Base-by-base conservation (phyloP, 2,329 filamentous ascomycete species). In the Colletotrichum phormii region DNA sequence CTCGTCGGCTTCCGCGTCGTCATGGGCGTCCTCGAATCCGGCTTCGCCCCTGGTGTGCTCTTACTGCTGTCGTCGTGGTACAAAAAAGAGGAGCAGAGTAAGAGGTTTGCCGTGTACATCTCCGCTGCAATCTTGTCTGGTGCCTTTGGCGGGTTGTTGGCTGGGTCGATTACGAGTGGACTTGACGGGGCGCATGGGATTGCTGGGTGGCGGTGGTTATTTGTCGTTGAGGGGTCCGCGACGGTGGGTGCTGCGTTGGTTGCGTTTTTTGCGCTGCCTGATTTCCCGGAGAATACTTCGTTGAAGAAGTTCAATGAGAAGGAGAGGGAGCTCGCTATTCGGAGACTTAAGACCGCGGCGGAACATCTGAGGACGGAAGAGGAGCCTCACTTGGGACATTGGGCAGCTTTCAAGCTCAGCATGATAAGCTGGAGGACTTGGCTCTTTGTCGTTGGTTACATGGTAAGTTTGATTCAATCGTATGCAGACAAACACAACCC, bases 11-110 rank as follows among this genome's bases (percentile, higher is more conserved):
- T 84, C 51, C 83, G 82, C 75, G 88, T 90, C 75, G 63, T 81
- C 57, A 80, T 92, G 8, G 90, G 90, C 49, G 77, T 91, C 31
- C 86, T 85, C 57, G 91, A 93, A 79, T 82, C 90, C 7, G 90
- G 90, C 2, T 84, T 92, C 0, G 89, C 89, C 67, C 89, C 89
- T 0, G 90, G 89, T 8, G 87, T 93, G 80, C 75, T 89, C 77
- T 68, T 88, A 80, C 90, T 93, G 72, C 84, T 94, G 0, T 91
- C 89, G 0, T 92, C 89, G 73, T 94, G 92, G 92, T 94, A 94
- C 70, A 81, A 81, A 73, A 75, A 76, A 26, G 75, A 75, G 3
- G 80, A 82, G 67, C 79, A 81, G 75, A 76, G 74, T 42, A 80
- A 76, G 67, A 78, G 81, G 22, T 81, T 81, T 51, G 91, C 91